These are phyloP conservation scores for Fusarium equiseti DNA, from an alignment of 2,329 filamentous ascomycete genomes.

Conservation along the genomic window DNA sequence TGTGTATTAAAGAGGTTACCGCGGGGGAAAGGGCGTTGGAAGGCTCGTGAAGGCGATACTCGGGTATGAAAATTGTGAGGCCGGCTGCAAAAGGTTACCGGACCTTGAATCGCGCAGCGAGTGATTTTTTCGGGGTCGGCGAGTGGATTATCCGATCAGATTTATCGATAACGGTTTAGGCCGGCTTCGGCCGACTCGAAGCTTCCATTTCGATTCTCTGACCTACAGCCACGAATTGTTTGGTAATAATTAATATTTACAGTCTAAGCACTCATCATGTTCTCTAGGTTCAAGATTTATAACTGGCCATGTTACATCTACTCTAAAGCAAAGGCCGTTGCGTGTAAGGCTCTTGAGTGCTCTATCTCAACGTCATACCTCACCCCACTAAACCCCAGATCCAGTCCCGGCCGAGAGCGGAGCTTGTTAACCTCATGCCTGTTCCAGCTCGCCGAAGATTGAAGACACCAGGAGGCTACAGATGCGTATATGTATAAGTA, in stretches of 20 bases:
- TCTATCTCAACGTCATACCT: neutral
- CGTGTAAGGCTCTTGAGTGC: neutral
- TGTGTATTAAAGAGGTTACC: conserved; percentile 14
- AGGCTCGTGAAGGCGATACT: conserved; percentile 28
- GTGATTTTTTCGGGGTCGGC: conserved; percentile 33
- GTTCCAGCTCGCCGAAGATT: conserved; percentile 43
- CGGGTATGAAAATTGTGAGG: conserved; percentile 42
- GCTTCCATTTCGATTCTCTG: conserved; percentile 26
- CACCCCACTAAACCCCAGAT: conserved; percentile 23
- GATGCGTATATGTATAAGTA: neutral
- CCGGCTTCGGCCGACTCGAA: conserved; percentile 30
- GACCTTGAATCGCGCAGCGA: conserved; percentile 29
- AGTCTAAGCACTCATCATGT: neutral
- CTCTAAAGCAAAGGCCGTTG: neutral
- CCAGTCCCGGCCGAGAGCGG: conserved; percentile 26
- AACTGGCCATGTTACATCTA: neutral
- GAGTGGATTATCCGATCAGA: conserved; percentile 21
- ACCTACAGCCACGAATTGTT: neutral
- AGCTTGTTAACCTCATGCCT: conserved; percentile 30
- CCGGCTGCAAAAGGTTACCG: conserved; percentile 35
- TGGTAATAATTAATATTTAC: neutral
- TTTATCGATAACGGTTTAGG: conserved; percentile 4
- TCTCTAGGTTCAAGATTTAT: accelerated
- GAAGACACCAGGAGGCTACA: neutral
- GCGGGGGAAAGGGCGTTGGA: conserved; percentile 4